Evolutionary conservation across 2,329 filamentous ascomycete species (phyloP), one percentile per base, ranked within the genome.

Genomic region (Didymella sp.): DNA sequence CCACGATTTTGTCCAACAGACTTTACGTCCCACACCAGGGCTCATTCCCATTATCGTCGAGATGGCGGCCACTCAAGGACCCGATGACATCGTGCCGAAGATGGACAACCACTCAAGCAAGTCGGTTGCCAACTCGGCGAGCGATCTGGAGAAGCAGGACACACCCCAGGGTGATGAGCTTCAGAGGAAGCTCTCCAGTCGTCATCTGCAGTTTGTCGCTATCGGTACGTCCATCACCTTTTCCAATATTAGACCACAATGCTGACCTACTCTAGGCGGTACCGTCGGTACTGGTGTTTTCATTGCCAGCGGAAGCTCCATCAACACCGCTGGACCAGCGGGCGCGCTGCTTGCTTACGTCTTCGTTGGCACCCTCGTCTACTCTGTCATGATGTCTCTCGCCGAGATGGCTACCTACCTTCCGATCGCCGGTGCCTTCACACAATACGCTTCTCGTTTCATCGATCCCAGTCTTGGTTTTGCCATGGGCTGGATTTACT

Each of bases 401-500:
- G 81, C 81, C 50, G 83, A 96, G 77, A 89, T 95, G 82, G 88
- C 90, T 9, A 88, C 90, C 11, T 91, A 87, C 66, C 87, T 93
- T 25, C 91, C 91, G 6, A 86, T 93, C 31, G 81, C 88, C 19
- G 91, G 89, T 56, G 88, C 89, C 37, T 93, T 93, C 72, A 90
- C 89, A 27, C 83, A 87, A 38, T 94, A 92, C 67, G 89, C 90
- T 21, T 83, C 86, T 35, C 88, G 90, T 17, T 91, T 94, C 67
- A 83, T 92, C 56, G 87, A 90, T 68, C 87, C 85, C 11, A 87
- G 87, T 53, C 79, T 92, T 44, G 89, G 89, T 7, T 92, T 92
- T 67, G 83, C 89, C 19, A 89, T 92, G 83, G 90, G 90, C 19
- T 93, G 89, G 89, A 87, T 91, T 58, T 93, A 93, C 76, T 93